phyloP scores from a whole-genome alignment of 768 basidiomycete genomes.

The Agrocybe pediades region DNA sequence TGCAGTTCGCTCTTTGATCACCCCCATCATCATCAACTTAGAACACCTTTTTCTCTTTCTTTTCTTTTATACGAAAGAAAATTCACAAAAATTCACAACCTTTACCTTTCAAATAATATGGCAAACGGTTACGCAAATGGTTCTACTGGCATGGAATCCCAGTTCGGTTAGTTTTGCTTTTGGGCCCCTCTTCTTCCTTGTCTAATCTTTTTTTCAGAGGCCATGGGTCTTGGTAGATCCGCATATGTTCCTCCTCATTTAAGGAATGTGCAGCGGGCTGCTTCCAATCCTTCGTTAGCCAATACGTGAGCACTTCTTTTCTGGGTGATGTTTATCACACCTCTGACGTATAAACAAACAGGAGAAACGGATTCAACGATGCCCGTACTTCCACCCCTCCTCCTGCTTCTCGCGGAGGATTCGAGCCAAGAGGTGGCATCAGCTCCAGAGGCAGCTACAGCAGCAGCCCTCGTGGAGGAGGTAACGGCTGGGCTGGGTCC shows the following conservation, averaged over 20 bases:
- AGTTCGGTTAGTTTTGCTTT: conserved; percentile 58
- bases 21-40: conserved; percentile 29
- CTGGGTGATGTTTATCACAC: not conserved
- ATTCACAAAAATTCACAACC: conserved; percentile 16
- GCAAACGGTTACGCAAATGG: conserved; percentile 91
- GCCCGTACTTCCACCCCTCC: conserved; percentile 69
- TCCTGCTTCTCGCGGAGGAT: conserved; percentile 44
- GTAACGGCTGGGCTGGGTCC: conserved; percentile 42
- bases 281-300: conserved; percentile 62
- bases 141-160: conserved; percentile 68
- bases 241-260: conserved; percentile 90
- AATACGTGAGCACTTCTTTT: conserved; percentile 52
- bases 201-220: conserved; percentile 43
- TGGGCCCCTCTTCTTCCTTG: conserved; percentile 6
- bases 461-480: conserved; percentile 41
- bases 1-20: conserved; percentile 31
- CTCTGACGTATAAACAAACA: conserved; percentile 11
- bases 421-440: conserved; percentile 41
- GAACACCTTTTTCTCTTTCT: conserved; percentile 22
- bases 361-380: conserved; percentile 72
- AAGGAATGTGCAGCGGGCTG: conserved; percentile 86
- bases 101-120: conserved; percentile 59
- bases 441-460: conserved; percentile 41
- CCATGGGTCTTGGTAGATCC: conserved; percentile 77
- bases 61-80: conserved; percentile 31